phyloP scores from a whole-genome alignment of 78 protist genomes.

The Cavenderia fasciculata region DNA sequence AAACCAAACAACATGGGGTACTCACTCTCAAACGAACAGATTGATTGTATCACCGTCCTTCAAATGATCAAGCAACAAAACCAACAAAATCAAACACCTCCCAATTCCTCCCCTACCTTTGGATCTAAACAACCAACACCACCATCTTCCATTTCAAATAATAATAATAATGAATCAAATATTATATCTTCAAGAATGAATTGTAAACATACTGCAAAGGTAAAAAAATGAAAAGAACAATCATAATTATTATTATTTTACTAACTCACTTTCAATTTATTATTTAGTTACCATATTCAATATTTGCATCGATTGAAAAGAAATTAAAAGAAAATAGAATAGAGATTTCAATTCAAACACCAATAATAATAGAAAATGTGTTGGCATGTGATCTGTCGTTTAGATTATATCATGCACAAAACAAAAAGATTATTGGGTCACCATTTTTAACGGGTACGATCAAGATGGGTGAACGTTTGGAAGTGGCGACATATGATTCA shows the following conservation, averaged over 20 bases:
- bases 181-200: constrained; percentile 38
- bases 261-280: neutral
- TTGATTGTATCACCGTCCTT: constrained; percentile 42
- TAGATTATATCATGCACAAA: constrained; percentile 42
- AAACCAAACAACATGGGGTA: constrained; percentile 53
- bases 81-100: neutral
- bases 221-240: too few relatives aligned
- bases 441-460: constrained; percentile 38
- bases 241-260: neutral
- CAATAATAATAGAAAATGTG: constrained; percentile 66
- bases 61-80: constrained; percentile 11
- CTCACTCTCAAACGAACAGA: constrained; percentile 24
- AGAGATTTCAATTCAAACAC: constrained; percentile 47
- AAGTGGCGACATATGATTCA: constrained; percentile 37
- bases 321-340: constrained; percentile 15
- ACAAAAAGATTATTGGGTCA: constrained; percentile 51
- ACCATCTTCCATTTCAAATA: neutral
- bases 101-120: neutral
- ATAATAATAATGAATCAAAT: neutral
- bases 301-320: constrained; percentile 40
- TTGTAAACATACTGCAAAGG: constrained; percentile 14
- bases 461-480: constrained; percentile 39
- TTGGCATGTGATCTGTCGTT: constrained; percentile 57
- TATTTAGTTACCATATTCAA: constrained; percentile 23
- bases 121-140: neutral